Evolutionary conservation across 495 filamentous ascomycete species (phyloP).

Genomic region (Hypoxylon perforatum): DNA sequence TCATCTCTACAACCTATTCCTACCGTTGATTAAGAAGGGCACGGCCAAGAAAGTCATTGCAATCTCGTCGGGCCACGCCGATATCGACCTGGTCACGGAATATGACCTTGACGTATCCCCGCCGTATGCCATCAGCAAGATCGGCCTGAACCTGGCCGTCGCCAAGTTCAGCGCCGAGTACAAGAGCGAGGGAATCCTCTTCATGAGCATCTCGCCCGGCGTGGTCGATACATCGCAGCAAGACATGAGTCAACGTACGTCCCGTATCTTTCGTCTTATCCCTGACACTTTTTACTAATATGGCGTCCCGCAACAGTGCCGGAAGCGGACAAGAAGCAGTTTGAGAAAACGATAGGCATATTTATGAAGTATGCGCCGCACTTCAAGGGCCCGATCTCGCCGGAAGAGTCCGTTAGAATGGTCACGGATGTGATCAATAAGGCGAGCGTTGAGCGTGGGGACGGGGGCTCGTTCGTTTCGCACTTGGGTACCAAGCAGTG

Average conservation of each 20-base stretch:
- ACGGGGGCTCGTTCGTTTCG: slow-evolving; percentile 64
- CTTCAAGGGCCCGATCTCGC: slow-evolving; percentile 58
- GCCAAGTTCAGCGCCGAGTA: slow-evolving; percentile 60
- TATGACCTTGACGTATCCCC: slow-evolving; percentile 37
- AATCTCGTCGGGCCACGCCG: slow-evolving; percentile 61
- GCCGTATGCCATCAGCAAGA: slow-evolving; percentile 54
- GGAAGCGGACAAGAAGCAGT: slow-evolving; percentile 47
- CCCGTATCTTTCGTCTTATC: not conserved
- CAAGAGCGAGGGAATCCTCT: slow-evolving; percentile 59
- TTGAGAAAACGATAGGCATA: slow-evolving; percentile 46
- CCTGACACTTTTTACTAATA: slow-evolving; percentile 1
- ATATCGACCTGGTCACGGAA: slow-evolving; percentile 43
- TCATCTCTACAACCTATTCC: slow-evolving; percentile 64
- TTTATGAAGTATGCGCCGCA: slow-evolving; percentile 59
- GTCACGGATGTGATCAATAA: slow-evolving; percentile 54
- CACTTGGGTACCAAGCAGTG: slow-evolving; percentile 57
- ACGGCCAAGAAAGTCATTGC: slow-evolving; percentile 65
- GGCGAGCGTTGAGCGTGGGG: slow-evolving; percentile 59
- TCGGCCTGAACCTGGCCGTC: slow-evolving; percentile 56
- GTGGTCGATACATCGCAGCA: slow-evolving; percentile 49
- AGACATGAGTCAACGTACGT: slow-evolving; percentile 32
- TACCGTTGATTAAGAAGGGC: slow-evolving; percentile 63
- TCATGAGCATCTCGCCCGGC: slow-evolving; percentile 63
- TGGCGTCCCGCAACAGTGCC: slow-evolving; percentile 42
- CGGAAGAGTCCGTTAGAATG: slow-evolving; percentile 54